Evolutionary conservation across 768 basidiomycete species (phyloP), one percentile per base, ranked within the genome.

Genomic region (Hypholoma sublateritium): DNA sequence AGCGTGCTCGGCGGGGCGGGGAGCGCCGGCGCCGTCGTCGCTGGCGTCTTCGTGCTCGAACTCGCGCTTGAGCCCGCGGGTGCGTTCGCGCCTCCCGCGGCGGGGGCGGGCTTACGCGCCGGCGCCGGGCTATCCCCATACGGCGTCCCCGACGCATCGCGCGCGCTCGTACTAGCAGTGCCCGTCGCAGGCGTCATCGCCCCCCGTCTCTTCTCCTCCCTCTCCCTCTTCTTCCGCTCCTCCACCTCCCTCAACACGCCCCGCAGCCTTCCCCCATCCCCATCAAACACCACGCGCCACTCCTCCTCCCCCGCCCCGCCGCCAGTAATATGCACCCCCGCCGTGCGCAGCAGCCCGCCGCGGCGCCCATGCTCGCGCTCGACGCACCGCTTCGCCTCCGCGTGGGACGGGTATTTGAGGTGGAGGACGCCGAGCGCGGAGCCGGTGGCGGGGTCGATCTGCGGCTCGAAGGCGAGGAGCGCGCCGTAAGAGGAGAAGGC

Each of bases 371-470:
- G 78, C 64, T 87, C 87, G 49, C 76, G 79, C 57, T 80, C 80
- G 21, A 89, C 78, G 57, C 90, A 93, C 44, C 71, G 65, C 55
- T 77, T 78, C 4, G 93, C 94, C 43, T 90, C 87, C 14, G 86
- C 85, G 58, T 87, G 84, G 0, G 80, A 73, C 16, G 70, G 65
- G 65, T 75, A 98, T 60, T 81, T 83, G 60, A 98, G 80, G 66
- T 83, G 84, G 41, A 93, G 83, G 41, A 98, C 82, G 2, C 95
- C 95, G 1, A 97, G 80, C 1, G 88, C 83, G 48, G 84, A 87
- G 3, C 94, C 95, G n/a, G 86, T 92, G 50, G 80, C 78, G 55
- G 81, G 80, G 72, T 96, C 90, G 57, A 89, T 83, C 64, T 93
- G 89, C 11, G 86, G 80, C 56, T 95, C 91, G 56, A 92, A 86